These are phyloP conservation scores for Phellinidium pouzarii DNA, from an alignment of 1,284 basidiomycete species.

Conservation along the genomic window DNA sequence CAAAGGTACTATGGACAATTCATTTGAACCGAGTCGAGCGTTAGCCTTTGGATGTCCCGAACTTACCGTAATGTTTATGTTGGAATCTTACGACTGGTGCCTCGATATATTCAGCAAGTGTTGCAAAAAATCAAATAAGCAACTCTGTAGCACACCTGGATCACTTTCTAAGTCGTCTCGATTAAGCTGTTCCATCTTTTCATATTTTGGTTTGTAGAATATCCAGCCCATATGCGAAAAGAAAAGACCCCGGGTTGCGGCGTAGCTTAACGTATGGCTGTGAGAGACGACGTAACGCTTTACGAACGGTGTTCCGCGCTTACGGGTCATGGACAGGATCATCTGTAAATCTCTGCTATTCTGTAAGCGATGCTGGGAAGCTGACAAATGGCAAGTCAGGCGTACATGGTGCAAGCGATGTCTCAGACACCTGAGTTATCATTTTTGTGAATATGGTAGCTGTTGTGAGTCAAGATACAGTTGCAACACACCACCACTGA, in stretches of 20 bases:
- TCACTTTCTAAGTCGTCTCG: slow-evolving; percentile 66
- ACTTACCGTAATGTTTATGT: slow-evolving; percentile 58
- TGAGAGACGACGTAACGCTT: neutral
- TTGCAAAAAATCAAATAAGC: neutral
- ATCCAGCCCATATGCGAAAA: slow-evolving; percentile 84
- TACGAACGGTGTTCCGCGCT: slow-evolving; percentile 22
- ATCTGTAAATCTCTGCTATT: slow-evolving; percentile 62
- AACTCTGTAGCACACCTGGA: slow-evolving; percentile 40
- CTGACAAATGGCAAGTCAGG: neutral
- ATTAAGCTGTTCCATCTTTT: slow-evolving; percentile 58
- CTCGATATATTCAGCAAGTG: neutral
- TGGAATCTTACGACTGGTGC: slow-evolving; percentile 63
- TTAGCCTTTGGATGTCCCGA: slow-evolving; percentile 10
- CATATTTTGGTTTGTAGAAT: slow-evolving; percentile 69
- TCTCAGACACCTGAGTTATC: slow-evolving; percentile 52
- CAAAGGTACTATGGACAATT: slow-evolving; percentile 39
- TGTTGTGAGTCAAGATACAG: neutral
- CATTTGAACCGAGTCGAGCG: slow-evolving; percentile 1
- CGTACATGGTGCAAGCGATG: slow-evolving; percentile 70
- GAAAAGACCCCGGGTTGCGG: slow-evolving; percentile 64
- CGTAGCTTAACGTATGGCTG: slow-evolving; percentile 40
- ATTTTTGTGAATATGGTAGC: slow-evolving; percentile 6
- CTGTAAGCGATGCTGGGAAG: neutral
- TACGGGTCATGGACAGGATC: slow-evolving; percentile 68
- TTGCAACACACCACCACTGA: slow-evolving; percentile 40